A percentile compares a stretch with the other conserved stretches of the same genome.
Evolutionary conservation across 2,329 filamentous ascomycete species (phyloP).

Genomic region (Thelonectria blattea): DNA sequence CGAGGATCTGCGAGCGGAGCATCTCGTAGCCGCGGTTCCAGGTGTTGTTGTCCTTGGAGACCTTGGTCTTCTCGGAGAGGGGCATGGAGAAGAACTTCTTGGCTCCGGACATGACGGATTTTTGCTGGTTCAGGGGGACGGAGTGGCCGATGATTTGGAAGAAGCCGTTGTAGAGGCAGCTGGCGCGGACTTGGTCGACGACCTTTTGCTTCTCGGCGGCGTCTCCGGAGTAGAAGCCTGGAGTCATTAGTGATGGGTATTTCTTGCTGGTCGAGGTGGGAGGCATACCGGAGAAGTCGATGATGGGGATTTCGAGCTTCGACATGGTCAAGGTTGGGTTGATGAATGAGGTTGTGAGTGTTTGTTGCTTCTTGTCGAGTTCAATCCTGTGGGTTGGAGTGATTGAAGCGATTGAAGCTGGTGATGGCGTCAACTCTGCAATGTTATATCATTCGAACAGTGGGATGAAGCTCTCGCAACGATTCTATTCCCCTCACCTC

Average conservation of each 20-base stretch:
- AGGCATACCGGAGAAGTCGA: constrained; percentile 38
- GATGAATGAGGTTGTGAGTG: background rate
- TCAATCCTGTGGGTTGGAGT: background rate
- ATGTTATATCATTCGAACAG: constrained; percentile 14
- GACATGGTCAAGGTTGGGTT: constrained; percentile 12
- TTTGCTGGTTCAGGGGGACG: constrained; percentile 48
- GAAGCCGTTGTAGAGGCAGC: constrained; percentile 56
- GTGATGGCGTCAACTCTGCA: constrained; percentile 10
- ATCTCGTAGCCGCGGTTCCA: constrained; percentile 58
- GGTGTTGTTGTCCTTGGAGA: constrained; percentile 46
- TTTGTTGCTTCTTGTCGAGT: background rate
- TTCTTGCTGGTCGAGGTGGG: background rate
- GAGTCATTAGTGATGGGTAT: background rate
- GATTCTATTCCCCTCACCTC: background rate
- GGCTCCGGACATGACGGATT: constrained; percentile 48
- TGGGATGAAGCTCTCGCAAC: constrained; percentile 6
- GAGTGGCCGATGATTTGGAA: constrained; percentile 59
- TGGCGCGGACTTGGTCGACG: constrained; percentile 44
- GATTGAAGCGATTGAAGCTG: background rate
- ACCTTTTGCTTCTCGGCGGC: constrained; percentile 35
- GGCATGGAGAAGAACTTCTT: constrained; percentile 57
- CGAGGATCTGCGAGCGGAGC: constrained; percentile 52
- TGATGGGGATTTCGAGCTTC: constrained; percentile 36
- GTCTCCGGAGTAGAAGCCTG: constrained; percentile 31
- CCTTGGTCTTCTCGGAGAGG: constrained; percentile 50